phyloP scores from a whole-genome alignment of 2,329 filamentous ascomycete species.

The Sphaceloma murrayae region DNA sequence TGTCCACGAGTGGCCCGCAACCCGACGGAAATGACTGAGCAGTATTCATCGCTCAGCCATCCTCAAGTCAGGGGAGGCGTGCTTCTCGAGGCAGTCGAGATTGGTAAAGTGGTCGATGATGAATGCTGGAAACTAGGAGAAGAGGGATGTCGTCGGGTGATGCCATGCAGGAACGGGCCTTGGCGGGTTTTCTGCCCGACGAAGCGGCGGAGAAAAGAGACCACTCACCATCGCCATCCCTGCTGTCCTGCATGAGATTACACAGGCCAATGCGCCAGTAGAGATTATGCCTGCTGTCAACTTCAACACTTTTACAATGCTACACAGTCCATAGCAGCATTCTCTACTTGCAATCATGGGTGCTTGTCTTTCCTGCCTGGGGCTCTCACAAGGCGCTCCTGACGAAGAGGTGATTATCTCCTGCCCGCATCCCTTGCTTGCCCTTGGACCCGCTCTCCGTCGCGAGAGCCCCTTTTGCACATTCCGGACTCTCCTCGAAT shows the following conservation, averaged over 20 bases:
- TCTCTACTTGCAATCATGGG: conserved; percentile 34
- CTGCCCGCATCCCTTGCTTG: conserved; percentile 13
- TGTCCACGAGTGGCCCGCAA: no score
- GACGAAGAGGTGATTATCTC: conserved; percentile 33
- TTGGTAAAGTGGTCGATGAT: no score
- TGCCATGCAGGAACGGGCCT: no score
- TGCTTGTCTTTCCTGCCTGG: conserved; percentile 41
- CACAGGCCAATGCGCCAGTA: conserved; percentile 14
- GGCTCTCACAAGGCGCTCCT: conserved; percentile 35
- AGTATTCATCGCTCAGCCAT: no score
- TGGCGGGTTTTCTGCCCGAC: conserved; percentile 4
- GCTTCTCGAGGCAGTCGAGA: no score
- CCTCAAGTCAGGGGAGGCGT: no score
- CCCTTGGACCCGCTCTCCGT: conserved; percentile 21
- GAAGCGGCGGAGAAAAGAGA: neutral
- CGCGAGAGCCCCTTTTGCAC: conserved; percentile 2
- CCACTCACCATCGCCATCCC: conserved; percentile 8
- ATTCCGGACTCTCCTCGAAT: conserved; percentile 2
- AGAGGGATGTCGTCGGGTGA: no score
- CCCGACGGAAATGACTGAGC: no score
- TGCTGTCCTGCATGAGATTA: conserved; percentile 13
- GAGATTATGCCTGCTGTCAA: conserved; percentile 6
- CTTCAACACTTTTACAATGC: conserved; percentile 7
- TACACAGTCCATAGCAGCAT: conserved; percentile 11
- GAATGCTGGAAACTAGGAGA: neutral